Conservation (phyloP, 1,139 yeast genomes). For the Saccharomycopsis phalli region DNA sequence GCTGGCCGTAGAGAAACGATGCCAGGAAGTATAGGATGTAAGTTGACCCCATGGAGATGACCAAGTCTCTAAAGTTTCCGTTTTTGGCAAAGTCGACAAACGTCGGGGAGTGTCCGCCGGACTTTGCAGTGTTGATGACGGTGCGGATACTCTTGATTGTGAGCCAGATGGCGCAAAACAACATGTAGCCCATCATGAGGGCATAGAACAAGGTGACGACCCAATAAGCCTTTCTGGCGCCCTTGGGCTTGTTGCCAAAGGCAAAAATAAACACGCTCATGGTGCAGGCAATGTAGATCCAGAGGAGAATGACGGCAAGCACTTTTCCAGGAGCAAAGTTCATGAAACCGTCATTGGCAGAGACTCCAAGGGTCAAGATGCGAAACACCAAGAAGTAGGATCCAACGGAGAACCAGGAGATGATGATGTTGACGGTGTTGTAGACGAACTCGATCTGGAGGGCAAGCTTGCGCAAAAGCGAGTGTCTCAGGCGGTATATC, state of each 20-base stretch:
- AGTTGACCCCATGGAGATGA: constrained; percentile 80
- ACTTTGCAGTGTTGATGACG: constrained; percentile 24
- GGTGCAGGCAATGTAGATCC: constrained; percentile 85
- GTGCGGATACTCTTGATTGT: constrained; percentile 61
- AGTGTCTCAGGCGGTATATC: constrained; percentile 74
- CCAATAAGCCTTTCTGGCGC: constrained; percentile 75
- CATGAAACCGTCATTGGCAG: constrained; percentile 63
- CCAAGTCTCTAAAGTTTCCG: constrained; percentile 61
- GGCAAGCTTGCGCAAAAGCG: constrained; percentile 56
- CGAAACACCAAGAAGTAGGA: constrained; percentile 75
- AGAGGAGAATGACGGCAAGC: constrained; percentile 54
- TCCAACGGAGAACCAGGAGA: constrained; percentile 78
- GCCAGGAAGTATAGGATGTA: constrained; percentile 73
- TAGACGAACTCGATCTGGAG: constrained; percentile 72
- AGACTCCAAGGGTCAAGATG: constrained; percentile 63
- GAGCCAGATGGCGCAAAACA: constrained; percentile 82
- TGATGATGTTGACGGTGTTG: constrained; percentile 55
- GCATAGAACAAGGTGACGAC: constrained; percentile 88
- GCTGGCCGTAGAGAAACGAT: constrained; percentile 75
- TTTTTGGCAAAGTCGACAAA: constrained; percentile 15
- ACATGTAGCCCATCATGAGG: constrained; percentile 82
- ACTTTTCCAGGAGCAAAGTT: constrained; percentile 39
- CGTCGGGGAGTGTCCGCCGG: not conserved
- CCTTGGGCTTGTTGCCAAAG: constrained; percentile 91
- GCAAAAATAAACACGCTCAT: constrained; percentile 86